Evolutionary conservation across 768 basidiomycete species (phyloP), one percentile per base, ranked within the genome.

Genomic region (Suillus clintonianus): DNA sequence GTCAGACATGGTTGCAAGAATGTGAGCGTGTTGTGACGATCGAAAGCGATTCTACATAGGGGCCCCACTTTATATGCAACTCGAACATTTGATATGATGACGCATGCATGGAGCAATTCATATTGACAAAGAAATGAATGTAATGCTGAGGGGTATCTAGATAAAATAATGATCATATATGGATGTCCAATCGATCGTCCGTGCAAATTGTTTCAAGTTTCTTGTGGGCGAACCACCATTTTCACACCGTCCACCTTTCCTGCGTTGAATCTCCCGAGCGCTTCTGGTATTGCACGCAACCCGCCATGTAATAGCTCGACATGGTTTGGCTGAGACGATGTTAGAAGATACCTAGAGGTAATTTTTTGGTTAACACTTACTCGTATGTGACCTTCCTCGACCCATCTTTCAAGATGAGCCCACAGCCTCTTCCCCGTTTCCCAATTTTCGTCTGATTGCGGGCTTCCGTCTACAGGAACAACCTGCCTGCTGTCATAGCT

Each of bases 231-330:
- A 61, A 72, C 76, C 58, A 84, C 75, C 42, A 85, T 68, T 68
- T 84, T 85, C 30, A 77, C 69, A 4, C 80, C 81, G 53, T 81
- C 82, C 19, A 84, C 77, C 64, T 78, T 69, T 37, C 77, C 76
- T 4, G 74, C 71, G 63, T 78, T 71, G 68, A 86, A 67, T 51
- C 78, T 74, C 68, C 77, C 73, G 55, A 86, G 68, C 10, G 80
- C 85, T 14, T 70, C 71, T 39, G 70, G 68, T 50, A 85, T 79
- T 13, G 79, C 83, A 36, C 69, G 73, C 27, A 85, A 70, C 9
- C 85, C 84, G 14, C 74, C 74, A 0, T 77, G 70, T 14, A 85
- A 60, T 17, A 79, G 68, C 60, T 83, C 80, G 11, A 80, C 74
- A 24, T 71, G 72, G 69, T 81, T 83, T 1, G 82, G 81, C 84